Conservation (phyloP, 257 asterid genomes). For the Ajuga chamaepitys region DNA sequence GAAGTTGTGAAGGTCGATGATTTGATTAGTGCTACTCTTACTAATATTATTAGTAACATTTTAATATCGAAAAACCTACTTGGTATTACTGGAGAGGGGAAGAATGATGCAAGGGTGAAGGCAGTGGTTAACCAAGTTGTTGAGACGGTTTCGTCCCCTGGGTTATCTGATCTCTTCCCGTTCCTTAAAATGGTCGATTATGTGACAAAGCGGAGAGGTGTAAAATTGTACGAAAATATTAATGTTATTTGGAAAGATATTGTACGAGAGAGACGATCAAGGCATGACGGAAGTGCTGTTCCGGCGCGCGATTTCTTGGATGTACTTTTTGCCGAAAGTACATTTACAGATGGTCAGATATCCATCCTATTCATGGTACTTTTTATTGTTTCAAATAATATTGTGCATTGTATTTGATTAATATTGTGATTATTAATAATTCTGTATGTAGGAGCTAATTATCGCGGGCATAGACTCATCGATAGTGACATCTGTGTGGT, state of each 20-base stretch:
- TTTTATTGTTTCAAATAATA: background rate
- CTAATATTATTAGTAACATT: too few species aligned
- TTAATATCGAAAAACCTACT: background rate
- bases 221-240: background rate
- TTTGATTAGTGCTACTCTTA: too few species aligned
- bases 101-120: background rate
- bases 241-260: background rate
- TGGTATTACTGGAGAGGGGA: background rate
- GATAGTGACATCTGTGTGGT: background rate
- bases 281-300: too few species aligned
- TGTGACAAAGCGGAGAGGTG: background rate
- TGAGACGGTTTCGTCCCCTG: background rate
- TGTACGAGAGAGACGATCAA: background rate
- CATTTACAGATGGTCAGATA: background rate
- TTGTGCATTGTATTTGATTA: background rate
- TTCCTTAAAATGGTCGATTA: background rate
- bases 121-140: background rate
- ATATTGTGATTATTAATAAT: background rate
- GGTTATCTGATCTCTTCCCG: conserved; percentile 9
- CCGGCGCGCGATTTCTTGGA: background rate
- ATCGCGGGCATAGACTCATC: too few species aligned
- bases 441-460: background rate
- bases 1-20: too few species aligned
- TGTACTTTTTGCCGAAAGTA: too few species aligned
- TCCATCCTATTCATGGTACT: background rate